Evolutionary conservation across 257 asterid species (phyloP), one percentile per base, ranked within the genome.

Genomic region (Vinca minor): DNA sequence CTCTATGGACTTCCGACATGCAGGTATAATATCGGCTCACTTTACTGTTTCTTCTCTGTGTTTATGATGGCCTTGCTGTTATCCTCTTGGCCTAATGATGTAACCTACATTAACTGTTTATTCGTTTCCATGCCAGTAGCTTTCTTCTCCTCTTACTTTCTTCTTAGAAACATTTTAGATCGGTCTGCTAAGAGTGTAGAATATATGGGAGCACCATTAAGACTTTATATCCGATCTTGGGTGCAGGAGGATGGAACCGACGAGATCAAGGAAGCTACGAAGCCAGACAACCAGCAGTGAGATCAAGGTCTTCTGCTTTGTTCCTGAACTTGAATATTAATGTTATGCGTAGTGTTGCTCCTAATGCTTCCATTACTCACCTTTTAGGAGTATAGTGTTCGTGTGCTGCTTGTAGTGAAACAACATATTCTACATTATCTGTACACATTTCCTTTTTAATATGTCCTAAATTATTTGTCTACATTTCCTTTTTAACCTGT

Each of bases 1-100:
- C 95, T 62, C 79, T 87, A 9, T 87, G 95, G 95, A 84, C 95
- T 18, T 87, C 95, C 26, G 95, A 87, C 59, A 83, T 83, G 92
- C 92, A 84, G 92, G 95, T 87, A 78, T n/a, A 49, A 21, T 8
- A 49, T 68, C 4, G 21, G n/a, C 41, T 21, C 21, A 35, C 28
- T 9, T 6, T 56, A 4, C 0, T 8, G 25, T 13, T 12, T 15
- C 20, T 46, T 38, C 17, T 32, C 48, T 18, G 1, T 29, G 39
- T 8, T 54, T 10, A 12, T 21, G 9, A 34, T 35, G 65, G 4
- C 15, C 6, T 41, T 59, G 48, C 8, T 52, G n/a, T 26, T 66
- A 18, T 38, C 42, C 42, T 56, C 12, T 14, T 10, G 23, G 23
- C 41, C 62, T n/a, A n/a, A 56, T 15, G 2, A 23, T 15, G 25